Evolutionary conservation across 805 yeast species (phyloP), one percentile per base, ranked within the genome.

Genomic region (Limtongia smithiae): DNA sequence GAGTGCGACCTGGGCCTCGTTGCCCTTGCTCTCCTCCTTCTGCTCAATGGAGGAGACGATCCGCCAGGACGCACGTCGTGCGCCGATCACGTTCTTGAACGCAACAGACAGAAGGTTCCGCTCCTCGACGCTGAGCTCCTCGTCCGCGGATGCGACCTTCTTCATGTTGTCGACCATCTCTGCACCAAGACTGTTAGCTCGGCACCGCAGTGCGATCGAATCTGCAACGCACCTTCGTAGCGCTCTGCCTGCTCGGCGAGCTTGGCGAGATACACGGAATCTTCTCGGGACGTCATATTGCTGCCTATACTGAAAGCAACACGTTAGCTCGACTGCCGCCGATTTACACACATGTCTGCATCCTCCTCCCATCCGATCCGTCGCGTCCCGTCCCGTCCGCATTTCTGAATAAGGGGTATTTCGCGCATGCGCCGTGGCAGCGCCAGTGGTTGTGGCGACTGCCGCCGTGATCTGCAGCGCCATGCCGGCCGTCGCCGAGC

Each of bases 171-270:
- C 96, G 64, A 91, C 97, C 62, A 60, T 60, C 47, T 60, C 63
- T 57, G 43, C 14, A 6, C 18, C 28, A 37, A 5, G n/a, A n/a
- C n/a, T n/a, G n/a, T n/a, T n/a, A n/a, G n/a, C n/a, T n/a, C n/a
- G n/a, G n/a, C n/a, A n/a, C n/a, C n/a, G n/a, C n/a, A n/a, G n/a
- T n/a, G n/a, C n/a, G n/a, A n/a, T n/a, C n/a, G n/a, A n/a, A n/a
- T n/a, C n/a, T n/a, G n/a, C n/a, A n/a, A 34, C 97, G 87, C 89
- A 77, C 91, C 97, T 77, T 93, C 97, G 71, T 90, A 93, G 75
- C 97, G 94, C 77, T 93, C 98, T 67, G 97, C 97, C 78, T 91
- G 97, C 76, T 91, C 97, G 67, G 97, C 96, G 70, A 93, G 83
- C 71, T 93, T 91, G 72, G 97, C 97, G 68, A 93, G 82, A 73